Percentiles rank a stretch among this genome's conserved stretches.
Conservation (phyloP, 2,329 filamentous ascomycete species). For the Orbilia brochopaga region DNA sequence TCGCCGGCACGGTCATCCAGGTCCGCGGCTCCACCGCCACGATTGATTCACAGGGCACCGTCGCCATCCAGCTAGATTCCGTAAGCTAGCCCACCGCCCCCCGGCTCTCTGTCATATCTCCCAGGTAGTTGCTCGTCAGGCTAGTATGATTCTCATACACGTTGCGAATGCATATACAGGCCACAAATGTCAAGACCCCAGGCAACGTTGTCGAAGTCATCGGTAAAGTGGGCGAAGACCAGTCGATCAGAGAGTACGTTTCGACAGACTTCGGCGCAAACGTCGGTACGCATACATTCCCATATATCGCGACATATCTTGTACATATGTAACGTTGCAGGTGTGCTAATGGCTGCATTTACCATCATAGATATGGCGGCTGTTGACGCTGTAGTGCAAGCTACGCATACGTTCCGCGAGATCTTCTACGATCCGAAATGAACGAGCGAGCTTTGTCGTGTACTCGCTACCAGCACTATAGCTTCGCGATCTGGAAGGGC, state of each 20-base stretch:
- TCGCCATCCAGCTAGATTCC: slow-evolving; percentile 75
- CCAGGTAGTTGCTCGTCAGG: neutral
- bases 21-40: slow-evolving; percentile 80
- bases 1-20: slow-evolving; percentile 83
- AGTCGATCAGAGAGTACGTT: slow-evolving; percentile 73
- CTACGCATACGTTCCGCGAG: slow-evolving; percentile 77
- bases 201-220: slow-evolving; percentile 77
- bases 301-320: slow-evolving; percentile 1
- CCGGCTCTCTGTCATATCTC: neutral
- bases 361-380: slow-evolving; percentile 71
- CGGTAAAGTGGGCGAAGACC: slow-evolving; percentile 77
- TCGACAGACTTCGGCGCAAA: slow-evolving; percentile 71
- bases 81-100: slow-evolving; percentile 60
- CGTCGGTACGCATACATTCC: slow-evolving; percentile 24
- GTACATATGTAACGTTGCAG: slow-evolving; percentile 11
- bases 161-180: slow-evolving; percentile 66
- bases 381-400: slow-evolving; percentile 80
- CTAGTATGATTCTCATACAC: neutral
- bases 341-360: neutral
- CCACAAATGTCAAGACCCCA: slow-evolving; percentile 62
- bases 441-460: neutral
- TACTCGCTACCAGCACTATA: too few relatives aligned
- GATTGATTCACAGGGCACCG: slow-evolving; percentile 78
- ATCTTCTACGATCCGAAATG: slow-evolving; percentile 72
- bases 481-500: too few relatives aligned